Evolutionary conservation across 2,329 filamentous ascomycete genomes (phyloP), one percentile per base, ranked within the genome.

Genomic region (Xylaria sp.): DNA sequence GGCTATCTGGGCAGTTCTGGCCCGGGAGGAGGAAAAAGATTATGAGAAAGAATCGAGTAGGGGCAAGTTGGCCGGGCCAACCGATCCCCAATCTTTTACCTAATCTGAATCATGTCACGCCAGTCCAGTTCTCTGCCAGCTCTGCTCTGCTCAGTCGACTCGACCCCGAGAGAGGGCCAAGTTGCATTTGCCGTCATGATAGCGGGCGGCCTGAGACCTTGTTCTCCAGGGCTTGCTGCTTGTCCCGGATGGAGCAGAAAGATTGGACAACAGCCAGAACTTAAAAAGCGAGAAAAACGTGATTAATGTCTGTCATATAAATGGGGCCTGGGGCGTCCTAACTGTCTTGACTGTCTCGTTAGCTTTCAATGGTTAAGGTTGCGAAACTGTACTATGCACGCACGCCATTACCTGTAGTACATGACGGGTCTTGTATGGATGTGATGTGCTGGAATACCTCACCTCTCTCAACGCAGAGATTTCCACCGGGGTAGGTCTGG

Each of bases 71-170:
- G 52, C 54, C 59, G 62, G 57, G 58, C 65, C 65, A 67, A 65
- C 63, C 54, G 49, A 46, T 44, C 48, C n/a, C 43, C 44, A 45
- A 65, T 67, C 24, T 26, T 58, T 67, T 67, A 67, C 65, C 62
- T 67, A 67, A 66, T 63, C 55, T 48, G 20, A 63, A 54, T 55
- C 50, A 52, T 57, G 39, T 37, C 44, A 50, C 59, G 57, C 53
- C 49, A 57, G 54, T 58, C n/a, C n/a, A n/a, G n/a, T n/a, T n/a
- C n/a, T n/a, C n/a, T n/a, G n/a, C n/a, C n/a, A n/a, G n/a, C n/a
- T n/a, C n/a, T n/a, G n/a, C n/a, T n/a, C 57, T 55, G 54, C 40
- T 52, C 45, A 48, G 37, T 42, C 34, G 39, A 52, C 38, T n/a
- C n/a, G n/a, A n/a, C n/a, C n/a, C n/a, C n/a, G n/a, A 37, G 49